Base-by-base conservation (phyloP, 2,329 filamentous ascomycete species). In the Colletotrichum higginsianum region DNA sequence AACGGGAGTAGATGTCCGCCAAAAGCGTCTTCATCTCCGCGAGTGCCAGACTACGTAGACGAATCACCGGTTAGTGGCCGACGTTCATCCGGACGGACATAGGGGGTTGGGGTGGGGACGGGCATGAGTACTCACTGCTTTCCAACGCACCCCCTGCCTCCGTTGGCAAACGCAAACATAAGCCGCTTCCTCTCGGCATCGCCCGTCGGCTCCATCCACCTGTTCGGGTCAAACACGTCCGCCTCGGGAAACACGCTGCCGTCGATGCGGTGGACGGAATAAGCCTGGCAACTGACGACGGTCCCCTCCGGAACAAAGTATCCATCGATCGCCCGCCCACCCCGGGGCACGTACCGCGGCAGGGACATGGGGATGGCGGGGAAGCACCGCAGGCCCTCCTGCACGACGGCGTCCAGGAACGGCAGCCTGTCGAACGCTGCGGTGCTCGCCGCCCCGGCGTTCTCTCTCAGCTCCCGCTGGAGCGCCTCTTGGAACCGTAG, bases 181-280 rank as follows among this genome's bases (percentile, higher is more conserved):
- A 89, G 77, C 53, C 88, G 83, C 75, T 88, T 88, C 68, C 89
- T 85, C 76, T 96, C 93, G 71, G 92, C 87, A 76, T 96, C 94
- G 2, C 93, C 94, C 56, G 91, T 87, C 11, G 88, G 86, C 18
- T 87, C 90, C 74, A 98, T 88, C 95, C 95, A 98, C 75, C 96
- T 88, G 67, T 96, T 93, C 0, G 95, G 95, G 61, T 91, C 86
- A 78, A 95, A 98, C 7, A 80, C 82, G 72, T 97, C 93, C 0
- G 95, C 93, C 53, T 95, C 88, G 1, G 92, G 90, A 79, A 97
- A 98, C 1, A 94, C 92, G 67, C 91, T 86, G 13, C 82, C 79
- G 74, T 92, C 87, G 67, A 90, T 82, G 23, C 87, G 86, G 74
- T 92, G 88, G 44, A 90, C 83, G 13, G 89, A 91, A 76, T 86